Base-by-base conservation (phyloP, 768 basidiomycete genomes). In the Leccinum aurantiacum region DNA sequence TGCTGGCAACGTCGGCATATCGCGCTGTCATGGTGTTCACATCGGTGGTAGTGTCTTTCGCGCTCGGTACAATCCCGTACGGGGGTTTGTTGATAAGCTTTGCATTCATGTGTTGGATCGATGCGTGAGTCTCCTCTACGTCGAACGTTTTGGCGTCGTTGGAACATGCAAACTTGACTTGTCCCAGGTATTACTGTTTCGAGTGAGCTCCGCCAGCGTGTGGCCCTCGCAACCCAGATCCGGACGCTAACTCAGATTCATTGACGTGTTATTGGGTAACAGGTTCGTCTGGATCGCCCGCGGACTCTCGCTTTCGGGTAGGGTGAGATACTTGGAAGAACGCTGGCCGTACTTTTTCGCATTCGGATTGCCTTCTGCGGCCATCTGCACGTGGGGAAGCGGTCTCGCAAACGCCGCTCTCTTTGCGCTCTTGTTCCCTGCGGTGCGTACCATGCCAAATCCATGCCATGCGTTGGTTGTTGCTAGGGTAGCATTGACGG, bases 261-360 rank as follows among this genome's bases (percentile, higher is more conserved):
- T 63, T 70, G 65, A 65, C 64, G 44, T 41, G 22, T 60, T 54
- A 17, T 17, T 41, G 19, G 49, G 3, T 17, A 57, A 44, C 58
- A 91, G 91, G 68, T 92, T 89, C 68, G 80, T 88, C 19, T 92
- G 90, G 90, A 84, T 89, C 50, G 83, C 90, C 9, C 84, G 87
- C 14, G 90, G 90, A 2, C 67, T 87, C 62, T 87, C 89, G 13
- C 76, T 93, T 13, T 81, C 90, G 2, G 76, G 82, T 14, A 78
- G 91, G 57, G 83, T 93, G 50, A 77, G 86, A 52, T 83, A 89
- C 69, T 76, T 94, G 19, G 93, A 95, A 74, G 91, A 93, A 73
- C 83, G 92, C 46, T 95, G 93, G 93, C 83, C 89, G 2, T 95
- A 95, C 74, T 92, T 87, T 69, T 81, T 93, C 60, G 89, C 89